These are phyloP conservation scores for Solanum peruvianum DNA, from an alignment of 257 asterid species.

Conservation along the genomic window DNA sequence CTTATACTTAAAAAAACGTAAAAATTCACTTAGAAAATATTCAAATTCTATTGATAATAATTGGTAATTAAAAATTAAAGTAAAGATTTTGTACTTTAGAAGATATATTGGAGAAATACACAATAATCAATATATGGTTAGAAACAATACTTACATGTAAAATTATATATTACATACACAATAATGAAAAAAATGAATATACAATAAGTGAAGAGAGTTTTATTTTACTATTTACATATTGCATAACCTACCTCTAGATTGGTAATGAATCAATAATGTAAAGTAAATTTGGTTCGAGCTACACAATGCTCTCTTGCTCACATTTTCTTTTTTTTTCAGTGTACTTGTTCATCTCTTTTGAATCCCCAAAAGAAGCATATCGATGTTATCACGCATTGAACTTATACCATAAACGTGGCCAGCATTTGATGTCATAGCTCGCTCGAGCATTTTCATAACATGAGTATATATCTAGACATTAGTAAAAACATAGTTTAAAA, in stretches of 20 bases:
- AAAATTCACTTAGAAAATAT: not conserved
- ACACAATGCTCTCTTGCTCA: not conserved
- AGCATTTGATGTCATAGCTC: not conserved
- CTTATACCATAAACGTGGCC: not conserved
- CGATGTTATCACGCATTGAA: not conserved
- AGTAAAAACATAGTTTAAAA: not conserved
- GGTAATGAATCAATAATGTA: not conserved
- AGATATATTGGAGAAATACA: no score
- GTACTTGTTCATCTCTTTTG: not conserved
- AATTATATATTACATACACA: not conserved
- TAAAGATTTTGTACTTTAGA: no score
- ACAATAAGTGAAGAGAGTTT: no score
- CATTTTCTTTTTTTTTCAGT: not conserved
- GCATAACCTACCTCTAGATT: not conserved
- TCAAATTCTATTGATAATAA: no score
- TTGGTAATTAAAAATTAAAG: no score
- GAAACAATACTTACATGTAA: no score
- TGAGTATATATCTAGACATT: not conserved
- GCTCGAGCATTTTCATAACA: not conserved
- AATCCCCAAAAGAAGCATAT: not conserved
- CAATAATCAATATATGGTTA: not conserved
- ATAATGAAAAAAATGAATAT: no score
- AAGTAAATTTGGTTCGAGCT: not conserved
- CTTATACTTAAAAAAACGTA: not conserved
- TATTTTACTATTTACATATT: no score